Percentiles rank a stretch among this genome's conserved stretches.
phyloP scores from a whole-genome alignment of 1,284 basidiomycete genomes.

The Puccinia hordei region DNA sequence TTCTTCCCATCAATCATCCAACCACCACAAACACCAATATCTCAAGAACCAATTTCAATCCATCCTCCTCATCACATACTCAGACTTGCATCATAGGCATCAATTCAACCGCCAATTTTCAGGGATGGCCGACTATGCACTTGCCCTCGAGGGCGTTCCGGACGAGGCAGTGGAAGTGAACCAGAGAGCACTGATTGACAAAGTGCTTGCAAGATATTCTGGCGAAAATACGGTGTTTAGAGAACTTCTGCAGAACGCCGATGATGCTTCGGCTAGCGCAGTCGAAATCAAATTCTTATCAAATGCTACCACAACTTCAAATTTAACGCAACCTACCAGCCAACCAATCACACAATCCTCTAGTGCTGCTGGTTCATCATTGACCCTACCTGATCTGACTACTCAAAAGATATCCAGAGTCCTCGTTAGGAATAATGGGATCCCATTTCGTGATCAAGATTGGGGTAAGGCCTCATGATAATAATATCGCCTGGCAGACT shows the following conservation, averaged over 20 bases:
- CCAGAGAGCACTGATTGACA: constrained; percentile 89
- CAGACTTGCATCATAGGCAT: too few relatives aligned
- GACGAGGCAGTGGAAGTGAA: constrained; percentile 85
- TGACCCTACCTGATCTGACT: constrained; percentile 55
- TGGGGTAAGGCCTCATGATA: constrained; percentile 13
- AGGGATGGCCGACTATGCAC: constrained; percentile 42
- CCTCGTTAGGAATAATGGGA: constrained; percentile 83
- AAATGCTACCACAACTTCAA: neutral
- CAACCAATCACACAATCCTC: constrained; percentile 24
- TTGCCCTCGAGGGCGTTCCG: constrained; percentile 40
- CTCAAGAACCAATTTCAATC: neutral
- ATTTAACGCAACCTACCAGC: constrained; percentile 66
- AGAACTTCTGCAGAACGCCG: constrained; percentile 91
- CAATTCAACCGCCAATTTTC: too few relatives aligned
- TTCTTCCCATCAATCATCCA: too few relatives aligned
- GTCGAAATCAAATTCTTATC: constrained; percentile 57
- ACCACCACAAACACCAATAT: neutral
- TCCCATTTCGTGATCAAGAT: constrained; percentile 67
- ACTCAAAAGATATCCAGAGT: constrained; percentile 60
- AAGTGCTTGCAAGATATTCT: constrained; percentile 88
- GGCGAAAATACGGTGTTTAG: constrained; percentile 92
- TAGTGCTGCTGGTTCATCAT: constrained; percentile 4
- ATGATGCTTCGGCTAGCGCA: constrained; percentile 78
- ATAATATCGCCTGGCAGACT: neutral
- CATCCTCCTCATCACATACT: too few relatives aligned